Conservation (phyloP, 768 basidiomycete species). For the Podaxis sp. region DNA sequence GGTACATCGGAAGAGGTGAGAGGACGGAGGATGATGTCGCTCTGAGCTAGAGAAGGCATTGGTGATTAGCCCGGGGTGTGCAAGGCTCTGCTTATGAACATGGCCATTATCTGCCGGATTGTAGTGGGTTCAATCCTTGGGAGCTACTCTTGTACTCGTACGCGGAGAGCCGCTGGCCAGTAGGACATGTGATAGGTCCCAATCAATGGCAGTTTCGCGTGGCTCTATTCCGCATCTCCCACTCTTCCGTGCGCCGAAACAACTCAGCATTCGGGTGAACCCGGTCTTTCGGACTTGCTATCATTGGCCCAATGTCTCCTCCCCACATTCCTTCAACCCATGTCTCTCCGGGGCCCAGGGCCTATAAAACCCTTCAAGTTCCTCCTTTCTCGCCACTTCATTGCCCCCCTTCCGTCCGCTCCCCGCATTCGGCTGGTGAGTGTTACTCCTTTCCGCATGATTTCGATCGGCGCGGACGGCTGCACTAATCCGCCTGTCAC, state of each 20-base stretch:
- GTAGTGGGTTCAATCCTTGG: not conserved
- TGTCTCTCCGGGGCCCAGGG: not conserved
- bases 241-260: not conserved
- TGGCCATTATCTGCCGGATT: not conserved
- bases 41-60: conserved; percentile 13
- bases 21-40: conserved; percentile 27
- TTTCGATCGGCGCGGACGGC: not conserved
- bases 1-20: conserved; percentile 31
- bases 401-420: not conserved
- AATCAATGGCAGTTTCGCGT: not conserved
- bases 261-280: conserved; percentile 17
- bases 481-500: not conserved
- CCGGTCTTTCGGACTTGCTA: not conserved
- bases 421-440: not conserved
- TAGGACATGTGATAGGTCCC: conserved; percentile 14
- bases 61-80: not conserved
- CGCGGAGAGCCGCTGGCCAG: not conserved
- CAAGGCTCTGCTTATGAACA: not conserved
- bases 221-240: not conserved
- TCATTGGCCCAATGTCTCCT: not conserved
- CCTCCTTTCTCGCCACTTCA: not conserved
- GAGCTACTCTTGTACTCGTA: not conserved
- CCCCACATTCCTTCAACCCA: not conserved
- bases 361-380: not conserved
- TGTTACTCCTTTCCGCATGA: not conserved